Conservation (phyloP, 208 protist genomes). For the Leishmania tropica region DNA sequence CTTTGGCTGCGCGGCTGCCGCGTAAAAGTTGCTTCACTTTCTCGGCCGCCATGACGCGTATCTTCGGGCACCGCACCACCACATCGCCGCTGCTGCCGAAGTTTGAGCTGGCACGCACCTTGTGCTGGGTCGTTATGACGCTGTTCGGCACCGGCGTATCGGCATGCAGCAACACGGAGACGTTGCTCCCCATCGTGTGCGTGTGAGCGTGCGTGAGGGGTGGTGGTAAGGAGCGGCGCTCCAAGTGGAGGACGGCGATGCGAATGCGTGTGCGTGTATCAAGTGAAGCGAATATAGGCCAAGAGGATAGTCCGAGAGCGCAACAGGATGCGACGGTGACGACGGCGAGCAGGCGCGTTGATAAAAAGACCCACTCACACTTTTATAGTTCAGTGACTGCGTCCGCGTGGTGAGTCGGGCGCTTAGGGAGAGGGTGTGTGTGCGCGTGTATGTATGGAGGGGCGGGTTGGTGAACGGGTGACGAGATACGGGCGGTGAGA, state of each 20-base stretch:
- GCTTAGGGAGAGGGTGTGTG: neutral
- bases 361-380: neutral
- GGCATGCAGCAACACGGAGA: slow-evolving; percentile 23
- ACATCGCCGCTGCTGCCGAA: neutral
- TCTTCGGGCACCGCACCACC: slow-evolving; percentile 19
- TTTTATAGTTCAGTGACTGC: neutral
- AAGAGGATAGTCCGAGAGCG: neutral
- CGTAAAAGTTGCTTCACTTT: slow-evolving; percentile 5
- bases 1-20: slow-evolving; percentile 1
- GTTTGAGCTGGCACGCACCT: neutral
- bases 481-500: no score
- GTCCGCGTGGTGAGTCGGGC: no score
- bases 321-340: slow-evolving; percentile 3
- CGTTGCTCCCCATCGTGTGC: slow-evolving; percentile 22
- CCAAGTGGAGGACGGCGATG: neutral
- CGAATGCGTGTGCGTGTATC: neutral
- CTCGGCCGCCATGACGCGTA: slow-evolving; percentile 7
- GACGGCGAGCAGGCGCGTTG: neutral
- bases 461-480: neutral
- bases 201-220: neutral
- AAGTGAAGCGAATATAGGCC: slow-evolving; percentile 1
- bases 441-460: neutral
- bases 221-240: slow-evolving; percentile 4
- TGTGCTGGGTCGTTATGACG: slow-evolving; percentile 9
- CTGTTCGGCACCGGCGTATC: slow-evolving; percentile 19